These are phyloP conservation scores for Sporothrix luriei DNA, from an alignment of 2,329 filamentous ascomycete genomes.

Conservation along the genomic window DNA sequence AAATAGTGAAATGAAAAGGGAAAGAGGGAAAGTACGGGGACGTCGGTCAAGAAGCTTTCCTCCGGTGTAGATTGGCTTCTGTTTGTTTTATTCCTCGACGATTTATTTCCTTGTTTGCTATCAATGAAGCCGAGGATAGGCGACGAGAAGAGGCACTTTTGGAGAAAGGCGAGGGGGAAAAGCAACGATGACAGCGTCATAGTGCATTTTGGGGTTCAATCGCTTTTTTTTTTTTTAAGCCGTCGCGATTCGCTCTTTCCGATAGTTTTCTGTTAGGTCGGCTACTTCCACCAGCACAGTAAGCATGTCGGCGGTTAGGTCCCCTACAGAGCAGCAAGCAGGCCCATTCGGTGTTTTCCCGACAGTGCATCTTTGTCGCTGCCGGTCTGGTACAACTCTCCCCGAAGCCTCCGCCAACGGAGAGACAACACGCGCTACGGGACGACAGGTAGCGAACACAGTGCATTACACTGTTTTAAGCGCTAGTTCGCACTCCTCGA, in stretches of 20 bases:
- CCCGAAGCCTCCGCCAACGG: conserved; percentile 32
- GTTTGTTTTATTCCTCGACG: not conserved
- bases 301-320: not conserved
- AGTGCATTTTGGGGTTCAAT: conserved; percentile 15
- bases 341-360: not conserved
- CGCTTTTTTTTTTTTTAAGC: conserved; percentile 6
- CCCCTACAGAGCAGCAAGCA: not conserved
- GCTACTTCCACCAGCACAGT: conserved; percentile 3
- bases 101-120: not conserved
- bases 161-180: conserved; percentile 8
- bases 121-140: conserved; percentile 5
- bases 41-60: not conserved
- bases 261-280: conserved; percentile 5
- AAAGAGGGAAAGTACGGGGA: conserved; percentile 16
- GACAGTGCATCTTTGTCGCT: no score
- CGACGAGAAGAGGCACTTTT: not conserved
- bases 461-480: not conserved
- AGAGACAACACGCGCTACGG: not conserved
- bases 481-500: not conserved
- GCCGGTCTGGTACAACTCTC: conserved; percentile 25
- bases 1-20: not conserved
- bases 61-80: not conserved
- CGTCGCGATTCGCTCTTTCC: conserved; percentile 3
- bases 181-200: conserved; percentile 11
- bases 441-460: conserved; percentile 15